These are phyloP conservation scores for Verticillium nonalfalfae DNA, from an alignment of 2,329 filamentous ascomycete species.

Conservation along the genomic window DNA sequence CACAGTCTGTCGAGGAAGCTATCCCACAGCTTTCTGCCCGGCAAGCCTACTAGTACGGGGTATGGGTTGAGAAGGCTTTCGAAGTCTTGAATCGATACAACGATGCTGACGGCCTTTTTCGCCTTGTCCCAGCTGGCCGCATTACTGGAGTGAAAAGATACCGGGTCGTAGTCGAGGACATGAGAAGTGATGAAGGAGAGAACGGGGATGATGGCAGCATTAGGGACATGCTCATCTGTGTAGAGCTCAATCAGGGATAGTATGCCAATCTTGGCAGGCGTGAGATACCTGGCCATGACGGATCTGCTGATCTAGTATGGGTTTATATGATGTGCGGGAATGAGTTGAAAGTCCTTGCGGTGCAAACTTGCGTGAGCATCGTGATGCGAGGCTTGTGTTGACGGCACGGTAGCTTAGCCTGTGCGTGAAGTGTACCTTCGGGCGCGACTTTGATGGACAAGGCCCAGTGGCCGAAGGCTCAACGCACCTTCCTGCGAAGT, in stretches of 20 bases:
- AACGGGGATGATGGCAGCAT: slow-evolving; percentile 64
- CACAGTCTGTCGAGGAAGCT: slow-evolving; percentile 75
- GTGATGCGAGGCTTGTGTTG: background rate
- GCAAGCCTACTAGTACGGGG: slow-evolving; percentile 49
- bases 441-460: too few relatives aligned
- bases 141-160: slow-evolving; percentile 18
- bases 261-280: slow-evolving; percentile 81
- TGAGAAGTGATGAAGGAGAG: slow-evolving; percentile 74
- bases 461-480: background rate
- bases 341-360: background rate
- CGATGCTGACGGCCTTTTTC: slow-evolving; percentile 42
- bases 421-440: too few relatives aligned
- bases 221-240: slow-evolving; percentile 61
- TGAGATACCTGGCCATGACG: slow-evolving; percentile 73
- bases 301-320: too few relatives aligned
- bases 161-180: slow-evolving; percentile 45
- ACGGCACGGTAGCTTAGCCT: background rate
- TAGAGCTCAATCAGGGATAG: slow-evolving; percentile 80
- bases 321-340: background rate
- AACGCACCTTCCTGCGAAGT: background rate
- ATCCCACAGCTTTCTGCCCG: slow-evolving; percentile 83
- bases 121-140: slow-evolving; percentile 40
- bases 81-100: slow-evolving; percentile 51
- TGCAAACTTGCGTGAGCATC: background rate
- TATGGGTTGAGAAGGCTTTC: slow-evolving; percentile 49